phyloP scores from a whole-genome alignment of 495 filamentous ascomycete genomes.

The Halenospora varia region DNA sequence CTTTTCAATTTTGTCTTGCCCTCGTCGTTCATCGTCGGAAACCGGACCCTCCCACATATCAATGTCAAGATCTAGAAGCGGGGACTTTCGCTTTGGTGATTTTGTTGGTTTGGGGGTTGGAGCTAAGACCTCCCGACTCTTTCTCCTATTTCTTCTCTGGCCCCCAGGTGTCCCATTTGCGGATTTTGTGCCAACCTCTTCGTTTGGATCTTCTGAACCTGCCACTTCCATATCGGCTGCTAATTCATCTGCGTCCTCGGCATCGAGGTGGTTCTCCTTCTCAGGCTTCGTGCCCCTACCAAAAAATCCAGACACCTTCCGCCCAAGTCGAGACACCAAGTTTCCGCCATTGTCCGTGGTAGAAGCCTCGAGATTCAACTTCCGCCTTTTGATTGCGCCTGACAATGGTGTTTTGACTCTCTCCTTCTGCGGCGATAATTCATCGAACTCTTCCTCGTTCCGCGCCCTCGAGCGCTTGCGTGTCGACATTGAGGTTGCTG shows the following conservation, averaged over 20 bases:
- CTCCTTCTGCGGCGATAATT: conserved; percentile 3
- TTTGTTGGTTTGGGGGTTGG: neutral
- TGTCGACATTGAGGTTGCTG: neutral
- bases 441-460: conserved; percentile 4
- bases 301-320: conserved; percentile 1
- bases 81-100: neutral
- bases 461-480: conserved; percentile 16
- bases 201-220: neutral
- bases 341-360: neutral
- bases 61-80: neutral
- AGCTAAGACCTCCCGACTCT: neutral
- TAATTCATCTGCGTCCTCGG: conserved; percentile 11
- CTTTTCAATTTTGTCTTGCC: neutral
- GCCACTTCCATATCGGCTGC: conserved; percentile 5
- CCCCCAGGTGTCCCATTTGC: neutral
- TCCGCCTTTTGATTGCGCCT: conserved; percentile 13
- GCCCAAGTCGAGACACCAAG: neutral
- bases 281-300: neutral
- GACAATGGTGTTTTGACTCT: conserved; percentile 2
- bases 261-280: conserved; percentile 12
- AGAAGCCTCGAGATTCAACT: conserved; percentile 9
- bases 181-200: neutral
- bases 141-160: neutral
- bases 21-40: neutral
- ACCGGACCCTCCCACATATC: conserved; percentile 10